These are phyloP conservation scores for Diaporthe vaccinii DNA, from an alignment of 2,329 filamentous ascomycete species.

Conservation along the genomic window DNA sequence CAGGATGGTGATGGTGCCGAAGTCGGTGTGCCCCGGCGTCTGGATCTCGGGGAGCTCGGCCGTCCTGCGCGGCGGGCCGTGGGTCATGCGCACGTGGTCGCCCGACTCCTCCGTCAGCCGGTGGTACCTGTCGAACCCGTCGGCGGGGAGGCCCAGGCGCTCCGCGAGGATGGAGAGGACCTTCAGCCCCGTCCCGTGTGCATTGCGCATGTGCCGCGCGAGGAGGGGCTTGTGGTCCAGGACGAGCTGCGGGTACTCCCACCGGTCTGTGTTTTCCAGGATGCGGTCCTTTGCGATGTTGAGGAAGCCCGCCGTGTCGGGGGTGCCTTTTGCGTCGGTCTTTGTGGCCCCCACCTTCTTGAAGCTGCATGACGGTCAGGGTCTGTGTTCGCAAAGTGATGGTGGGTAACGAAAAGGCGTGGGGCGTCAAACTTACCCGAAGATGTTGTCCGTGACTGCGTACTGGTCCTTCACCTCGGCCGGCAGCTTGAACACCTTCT, in stretches of 20 bases:
- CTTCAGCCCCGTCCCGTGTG: constrained; percentile 36
- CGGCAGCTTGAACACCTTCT: constrained; percentile 40
- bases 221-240: constrained; percentile 37
- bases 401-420: not conserved
- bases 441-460: constrained; percentile 36
- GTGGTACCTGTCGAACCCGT: constrained; percentile 35
- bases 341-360: constrained; percentile 38
- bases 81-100: constrained; percentile 42
- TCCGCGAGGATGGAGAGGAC: constrained; percentile 37
- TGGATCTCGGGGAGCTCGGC: constrained; percentile 40
- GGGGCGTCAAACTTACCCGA: constrained; percentile 30
- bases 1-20: constrained; percentile 54
- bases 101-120: constrained; percentile 39
- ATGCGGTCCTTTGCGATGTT: constrained; percentile 42
- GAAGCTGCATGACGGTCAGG: constrained; percentile 24
- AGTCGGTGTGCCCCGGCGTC: constrained; percentile 52
- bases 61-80: constrained; percentile 36
- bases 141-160: constrained; percentile 33
- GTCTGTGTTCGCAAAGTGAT: not conserved
- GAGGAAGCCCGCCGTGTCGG: constrained; percentile 40
- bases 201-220: constrained; percentile 36
- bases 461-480: constrained; percentile 40
- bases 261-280: constrained; percentile 39
- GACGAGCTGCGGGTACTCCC: constrained; percentile 31
- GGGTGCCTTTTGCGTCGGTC: constrained; percentile 38